Evolutionary conservation across 441 rosid genomes (phyloP).

Genomic region (Corymbia citriodora): DNA sequence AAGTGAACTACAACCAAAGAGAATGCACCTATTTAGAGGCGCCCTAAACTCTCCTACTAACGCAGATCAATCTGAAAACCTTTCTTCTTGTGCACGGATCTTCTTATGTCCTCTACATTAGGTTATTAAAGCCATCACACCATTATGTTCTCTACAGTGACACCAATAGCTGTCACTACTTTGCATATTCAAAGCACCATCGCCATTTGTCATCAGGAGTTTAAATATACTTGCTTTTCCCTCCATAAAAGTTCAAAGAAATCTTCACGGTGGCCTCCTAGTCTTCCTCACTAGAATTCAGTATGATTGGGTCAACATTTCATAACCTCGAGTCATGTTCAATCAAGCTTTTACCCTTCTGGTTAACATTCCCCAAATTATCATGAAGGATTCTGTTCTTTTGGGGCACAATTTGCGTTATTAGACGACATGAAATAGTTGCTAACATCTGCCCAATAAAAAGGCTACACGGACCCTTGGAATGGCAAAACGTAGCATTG

Average conservation of each 20-base stretch:
- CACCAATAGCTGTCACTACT: too few relatives aligned
- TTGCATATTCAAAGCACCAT: too few relatives aligned
- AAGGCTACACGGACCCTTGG: too few relatives aligned
- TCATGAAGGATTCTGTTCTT: background rate
- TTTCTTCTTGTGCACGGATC: too few relatives aligned
- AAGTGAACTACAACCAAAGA: background rate
- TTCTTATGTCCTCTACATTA: too few relatives aligned
- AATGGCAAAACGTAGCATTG: too few relatives aligned
- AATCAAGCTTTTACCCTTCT: background rate
- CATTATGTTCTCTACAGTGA: too few relatives aligned
- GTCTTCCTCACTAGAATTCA: background rate
- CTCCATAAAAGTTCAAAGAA: background rate
- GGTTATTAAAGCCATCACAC: too few relatives aligned
- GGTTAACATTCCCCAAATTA: too few relatives aligned
- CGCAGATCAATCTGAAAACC: too few relatives aligned
- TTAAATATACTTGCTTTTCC: background rate
- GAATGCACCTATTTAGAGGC: background rate
- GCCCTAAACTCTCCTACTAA: background rate
- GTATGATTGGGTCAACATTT: background rate
- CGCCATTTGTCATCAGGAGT: background rate
- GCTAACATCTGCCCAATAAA: too few relatives aligned
- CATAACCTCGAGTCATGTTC: background rate
- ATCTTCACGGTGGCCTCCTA: background rate
- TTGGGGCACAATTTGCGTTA: too few relatives aligned
- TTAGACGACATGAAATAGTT: background rate